These are phyloP conservation scores for Russula compacta DNA, from an alignment of 768 basidiomycete species.

Conservation along the genomic window DNA sequence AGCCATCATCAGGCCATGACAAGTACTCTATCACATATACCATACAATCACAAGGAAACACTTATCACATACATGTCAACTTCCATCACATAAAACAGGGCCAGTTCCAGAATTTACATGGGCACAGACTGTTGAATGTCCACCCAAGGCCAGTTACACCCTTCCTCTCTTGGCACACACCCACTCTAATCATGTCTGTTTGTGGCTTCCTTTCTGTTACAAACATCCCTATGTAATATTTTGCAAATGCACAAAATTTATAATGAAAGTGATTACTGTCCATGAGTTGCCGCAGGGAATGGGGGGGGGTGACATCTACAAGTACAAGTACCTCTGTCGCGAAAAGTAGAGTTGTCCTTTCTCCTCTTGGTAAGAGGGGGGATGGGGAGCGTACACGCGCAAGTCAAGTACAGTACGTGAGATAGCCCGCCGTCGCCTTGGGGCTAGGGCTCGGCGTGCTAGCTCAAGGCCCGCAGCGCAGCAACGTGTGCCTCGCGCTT, in stretches of 20 bases:
- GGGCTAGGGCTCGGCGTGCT: background rate
- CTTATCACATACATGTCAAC: no score
- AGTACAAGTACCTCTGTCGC: background rate
- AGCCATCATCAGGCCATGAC: no score
- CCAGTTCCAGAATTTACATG: no score
- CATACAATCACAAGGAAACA: no score
- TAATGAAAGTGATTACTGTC: background rate
- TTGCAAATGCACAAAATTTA: background rate
- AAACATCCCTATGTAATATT: background rate
- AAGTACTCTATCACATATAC: no score
- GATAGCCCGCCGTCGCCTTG: background rate
- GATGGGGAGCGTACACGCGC: background rate
- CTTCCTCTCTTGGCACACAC: no score
- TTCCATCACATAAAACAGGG: no score
- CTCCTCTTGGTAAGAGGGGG: background rate
- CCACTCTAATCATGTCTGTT: background rate
- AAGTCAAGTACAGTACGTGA: background rate
- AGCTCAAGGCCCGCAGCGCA: slow-evolving; percentile 28
- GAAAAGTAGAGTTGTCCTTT: background rate
- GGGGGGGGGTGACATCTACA: background rate
- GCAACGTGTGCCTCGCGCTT: slow-evolving; percentile 44
- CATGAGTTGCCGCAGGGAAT: background rate
- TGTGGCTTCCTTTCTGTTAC: background rate
- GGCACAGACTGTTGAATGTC: no score
- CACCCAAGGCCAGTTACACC: no score